Percentiles rank a stretch among this genome's conserved stretches.
Conservation (phyloP, 192 early-diverging fungal species). For the Bifiguratus adelaidae region DNA sequence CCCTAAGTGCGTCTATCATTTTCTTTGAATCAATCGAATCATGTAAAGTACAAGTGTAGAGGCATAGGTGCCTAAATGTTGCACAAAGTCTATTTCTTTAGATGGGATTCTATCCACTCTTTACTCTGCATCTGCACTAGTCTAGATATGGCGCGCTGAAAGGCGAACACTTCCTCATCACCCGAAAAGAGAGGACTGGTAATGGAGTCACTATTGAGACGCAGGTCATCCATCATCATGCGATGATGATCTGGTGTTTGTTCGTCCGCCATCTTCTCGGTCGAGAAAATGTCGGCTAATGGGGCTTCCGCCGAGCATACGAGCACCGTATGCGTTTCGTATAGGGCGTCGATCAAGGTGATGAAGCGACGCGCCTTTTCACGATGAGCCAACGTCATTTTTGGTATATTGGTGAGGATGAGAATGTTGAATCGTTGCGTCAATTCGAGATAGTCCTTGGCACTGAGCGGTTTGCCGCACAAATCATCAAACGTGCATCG, state of each 20-base stretch:
- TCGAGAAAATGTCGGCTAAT: conserved; percentile 61
- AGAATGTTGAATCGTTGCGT: conserved; percentile 63
- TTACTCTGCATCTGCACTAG: conserved; percentile 87
- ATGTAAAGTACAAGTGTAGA: no score
- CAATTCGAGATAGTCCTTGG: conserved; percentile 87
- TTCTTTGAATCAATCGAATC: no score
- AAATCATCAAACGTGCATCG: conserved; percentile 68
- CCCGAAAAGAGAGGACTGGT: conserved; percentile 63
- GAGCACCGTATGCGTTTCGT: conserved; percentile 70
- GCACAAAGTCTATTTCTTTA: no score
- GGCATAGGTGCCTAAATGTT: no score
- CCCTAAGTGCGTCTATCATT: no score
- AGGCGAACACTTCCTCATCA: conserved; percentile 94
- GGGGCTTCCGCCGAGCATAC: conserved; percentile 59
- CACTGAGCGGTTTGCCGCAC: conserved; percentile 61
- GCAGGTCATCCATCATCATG: conserved; percentile 50
- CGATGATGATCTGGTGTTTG: conserved; percentile 28
- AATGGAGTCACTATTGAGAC: conserved; percentile 25
- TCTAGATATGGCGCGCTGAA: conserved; percentile 84
- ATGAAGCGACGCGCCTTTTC: conserved; percentile 91
- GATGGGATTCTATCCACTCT: conserved; percentile 61
- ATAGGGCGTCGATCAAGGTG: conserved; percentile 87
- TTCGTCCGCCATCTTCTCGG: conserved; percentile 35
- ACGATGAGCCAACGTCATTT: conserved; percentile 56
- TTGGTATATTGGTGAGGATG: conserved; percentile 68